Base-by-base conservation (phyloP, 441 rosid species). In the Biscutella laevigata region DNA sequence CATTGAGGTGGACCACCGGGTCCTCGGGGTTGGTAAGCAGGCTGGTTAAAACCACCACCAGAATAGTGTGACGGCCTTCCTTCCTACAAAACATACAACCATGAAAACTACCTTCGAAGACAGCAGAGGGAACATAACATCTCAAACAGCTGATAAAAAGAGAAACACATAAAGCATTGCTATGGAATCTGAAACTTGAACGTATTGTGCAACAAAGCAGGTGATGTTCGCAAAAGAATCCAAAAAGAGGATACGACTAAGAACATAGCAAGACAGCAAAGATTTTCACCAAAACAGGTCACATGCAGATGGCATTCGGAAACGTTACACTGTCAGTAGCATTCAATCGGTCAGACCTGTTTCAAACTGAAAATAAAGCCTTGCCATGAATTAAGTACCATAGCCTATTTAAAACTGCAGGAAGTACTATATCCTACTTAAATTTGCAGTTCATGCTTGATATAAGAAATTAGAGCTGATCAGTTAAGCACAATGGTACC, bases 1-100 rank as follows among this genome's bases (percentile, higher is more conserved):
- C 95, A 91, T 42, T 81, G 85, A 56, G 78, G 67, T 35, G 83
- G 79, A 48, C 85, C 96, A 19, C 71, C 32, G 1, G 80, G 79
- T 41, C 95, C 95, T 17, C 88, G 82, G 6, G 91, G 78, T 49
- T 76, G 77, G 69, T 85, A 77, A 4, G 72, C 25, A 44, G 80
- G 89, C 70, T 83, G 96, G 59, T 62, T 76, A 67, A 35, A 78
- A 49, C 92, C 77, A 49, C 92, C 77, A 24, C 20, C 20, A 1
- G 88, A 66, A 45, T 59, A 69, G 14, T 69, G 53, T 17, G 92
- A 80, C 38, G 77, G 72, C 73, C 83, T 80, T 64, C 73, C 75
- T 43, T 65, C 72, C 91, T 85, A 69, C 57, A 66, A 51, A 37
- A 37, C 1, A 65, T 0, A 51, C 20, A 58, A 66, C 32, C 3